A percentile compares a stretch with the other conserved stretches of the same genome.
These are phyloP conservation scores for Periconia sp. DNA, from an alignment of 2,329 filamentous ascomycete genomes.

Conservation along the genomic window DNA sequence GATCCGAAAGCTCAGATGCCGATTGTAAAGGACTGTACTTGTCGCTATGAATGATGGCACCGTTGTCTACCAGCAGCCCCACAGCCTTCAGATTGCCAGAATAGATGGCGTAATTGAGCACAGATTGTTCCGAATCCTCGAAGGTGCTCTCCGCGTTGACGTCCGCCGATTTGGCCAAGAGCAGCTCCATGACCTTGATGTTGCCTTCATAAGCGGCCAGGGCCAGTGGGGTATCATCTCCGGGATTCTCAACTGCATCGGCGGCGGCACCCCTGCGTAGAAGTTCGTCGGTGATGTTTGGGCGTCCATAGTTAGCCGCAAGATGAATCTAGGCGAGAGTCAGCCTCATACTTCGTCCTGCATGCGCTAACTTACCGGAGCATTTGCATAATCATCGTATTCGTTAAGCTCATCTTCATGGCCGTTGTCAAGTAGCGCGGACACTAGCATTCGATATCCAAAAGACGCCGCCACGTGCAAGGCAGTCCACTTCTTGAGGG, in stretches of 20 bases:
- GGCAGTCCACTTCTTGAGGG: no score
- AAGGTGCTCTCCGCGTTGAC: conserved; percentile 3
- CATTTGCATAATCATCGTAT: no score
- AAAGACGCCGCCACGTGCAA: no score
- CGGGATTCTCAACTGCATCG: conserved; percentile 2
- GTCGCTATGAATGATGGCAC: background rate
- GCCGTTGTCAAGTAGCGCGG: no score
- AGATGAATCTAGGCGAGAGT: conserved; percentile 5
- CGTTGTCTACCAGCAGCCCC: conserved; percentile 4
- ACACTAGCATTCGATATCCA: no score
- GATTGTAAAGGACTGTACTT: background rate
- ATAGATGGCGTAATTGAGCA: conserved; percentile 1
- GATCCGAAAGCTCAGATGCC: conserved; percentile 1
- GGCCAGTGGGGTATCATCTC: conserved; percentile 1
- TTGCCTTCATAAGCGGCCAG: conserved; percentile 5
- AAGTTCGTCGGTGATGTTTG: conserved; percentile 8
- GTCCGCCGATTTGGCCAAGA: conserved; percentile 3
- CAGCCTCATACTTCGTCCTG: no score
- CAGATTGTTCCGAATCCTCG: background rate
- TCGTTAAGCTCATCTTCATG: no score
- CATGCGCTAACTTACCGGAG: no score
- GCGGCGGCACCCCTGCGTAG: background rate
- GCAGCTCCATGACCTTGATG: conserved; percentile 7
- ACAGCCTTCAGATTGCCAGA: conserved; percentile 6
- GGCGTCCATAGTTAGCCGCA: conserved; percentile 5